These are phyloP conservation scores for Auriscalpium orientale DNA, from an alignment of 768 basidiomycete genomes.

Conservation along the genomic window DNA sequence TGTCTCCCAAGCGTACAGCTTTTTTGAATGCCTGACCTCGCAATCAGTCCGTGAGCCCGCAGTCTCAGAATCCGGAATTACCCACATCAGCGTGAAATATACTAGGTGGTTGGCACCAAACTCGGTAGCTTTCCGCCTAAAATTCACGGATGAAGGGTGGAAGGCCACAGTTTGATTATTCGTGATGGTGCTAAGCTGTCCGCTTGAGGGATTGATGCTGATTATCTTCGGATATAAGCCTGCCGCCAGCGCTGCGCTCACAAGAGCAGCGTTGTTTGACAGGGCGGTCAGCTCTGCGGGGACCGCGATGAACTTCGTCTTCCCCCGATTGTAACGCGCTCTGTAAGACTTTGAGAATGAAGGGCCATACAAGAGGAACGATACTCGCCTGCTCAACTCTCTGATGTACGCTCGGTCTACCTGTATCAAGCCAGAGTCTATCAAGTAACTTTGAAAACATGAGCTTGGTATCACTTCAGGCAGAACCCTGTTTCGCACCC, in stretches of 20 bases:
- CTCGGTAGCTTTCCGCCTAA: constrained; percentile 56
- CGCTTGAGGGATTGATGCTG: constrained; percentile 48
- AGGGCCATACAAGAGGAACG: background rate
- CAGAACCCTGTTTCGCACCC: constrained; percentile 10
- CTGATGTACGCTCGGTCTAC: constrained; percentile 57
- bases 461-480: background rate
- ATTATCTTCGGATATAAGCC: constrained; percentile 91
- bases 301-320: constrained; percentile 67
- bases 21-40: constrained; percentile 80
- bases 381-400: constrained; percentile 57
- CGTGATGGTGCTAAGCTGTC: constrained; percentile 68
- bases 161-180: constrained; percentile 76
- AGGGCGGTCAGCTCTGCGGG: constrained; percentile 68
- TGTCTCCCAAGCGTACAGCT: constrained; percentile 89
- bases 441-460: constrained; percentile 52
- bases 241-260: constrained; percentile 78
- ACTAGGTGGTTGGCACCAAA: constrained; percentile 68
- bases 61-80: background rate
- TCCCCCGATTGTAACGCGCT: constrained; percentile 65
- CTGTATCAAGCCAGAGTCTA: constrained; percentile 81
- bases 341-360: constrained; percentile 28
- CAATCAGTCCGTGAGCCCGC: background rate
- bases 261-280: constrained; percentile 51
- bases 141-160: constrained; percentile 92
- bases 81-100: constrained; percentile 87